Base-by-base conservation (phyloP, 371 early-diverging fungal genomes). In the Caulochytrium protostelioides region DNA sequence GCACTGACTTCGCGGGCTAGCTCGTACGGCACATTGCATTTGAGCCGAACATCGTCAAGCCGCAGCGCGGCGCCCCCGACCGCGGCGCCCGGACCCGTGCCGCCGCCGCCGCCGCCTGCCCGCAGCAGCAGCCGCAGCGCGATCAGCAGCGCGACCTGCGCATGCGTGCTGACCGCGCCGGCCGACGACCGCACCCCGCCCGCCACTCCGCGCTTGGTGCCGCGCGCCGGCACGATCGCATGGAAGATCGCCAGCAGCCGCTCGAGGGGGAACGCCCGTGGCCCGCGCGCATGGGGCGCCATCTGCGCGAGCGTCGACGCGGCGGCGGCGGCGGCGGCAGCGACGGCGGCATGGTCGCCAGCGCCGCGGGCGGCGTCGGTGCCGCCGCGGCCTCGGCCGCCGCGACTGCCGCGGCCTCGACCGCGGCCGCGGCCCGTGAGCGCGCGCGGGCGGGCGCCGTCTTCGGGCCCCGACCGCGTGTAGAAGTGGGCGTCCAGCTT, bases 211-310 rank as follows among this genome's bases (percentile, higher is more conserved):
- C 9, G 3, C 2, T 14, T 2, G 1, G 13, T 12, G 16, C 13
- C 6, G 6, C 35, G 18, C 47, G 73, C 74, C 58, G 83, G 83
- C 16, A 81, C 47, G 28, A 87, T 83, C 49, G 76, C 75, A 42
- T 84, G 81, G 54, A 90, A 90, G 24, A 92, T 89, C 21, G 89
- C 90, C 44, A 87, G 51, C 80, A 87, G 72, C 20, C 94, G 73
- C 41, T 92, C 91, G 6, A 90, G 57, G 0, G 80, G 76, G 52
- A 89, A 90, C 3, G 76, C 47, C 43, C 79, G 81, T 0, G 94
- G 90, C 0, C 92, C 90, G 7, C 80, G 50, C 3, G 85, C 55
- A 41, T 85, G 87, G 39, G 78, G 83, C n/a, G 83, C 61, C 44
- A 71, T 56, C 65, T 77, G 30, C 24, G 31, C 12, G 5, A 16